Evolutionary conservation across 352 stramenopile genomes (phyloP).

Genomic region (Globisporangium radiosum): DNA sequence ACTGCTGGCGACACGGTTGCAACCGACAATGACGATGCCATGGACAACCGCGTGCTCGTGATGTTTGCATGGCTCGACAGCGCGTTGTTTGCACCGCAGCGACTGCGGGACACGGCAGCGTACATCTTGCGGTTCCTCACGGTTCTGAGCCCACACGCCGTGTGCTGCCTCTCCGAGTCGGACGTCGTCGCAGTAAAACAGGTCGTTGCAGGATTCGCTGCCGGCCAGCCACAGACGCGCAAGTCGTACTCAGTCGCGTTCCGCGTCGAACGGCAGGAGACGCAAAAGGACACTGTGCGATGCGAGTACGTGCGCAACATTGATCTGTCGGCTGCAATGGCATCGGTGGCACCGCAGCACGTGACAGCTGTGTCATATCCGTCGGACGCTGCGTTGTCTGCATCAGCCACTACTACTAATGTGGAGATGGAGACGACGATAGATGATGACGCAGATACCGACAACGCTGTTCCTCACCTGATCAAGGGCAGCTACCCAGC

Average conservation of each 20-base stretch:
- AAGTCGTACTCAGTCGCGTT: slow-evolving; percentile 17
- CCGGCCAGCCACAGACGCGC: not conserved
- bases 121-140: slow-evolving; percentile 59
- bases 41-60: slow-evolving; percentile 17
- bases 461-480: slow-evolving; percentile 6
- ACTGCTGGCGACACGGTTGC: not conserved
- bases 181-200: slow-evolving; percentile 7
- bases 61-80: slow-evolving; percentile 63
- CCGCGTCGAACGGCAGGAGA: slow-evolving; percentile 10
- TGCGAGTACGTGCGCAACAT: slow-evolving; percentile 3
- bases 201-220: slow-evolving; percentile 1
- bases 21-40: not conserved
- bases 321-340: not conserved
- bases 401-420: too few relatives aligned
- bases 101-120: slow-evolving; percentile 57
- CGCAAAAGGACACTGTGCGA: slow-evolving; percentile 8
- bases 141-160: slow-evolving; percentile 9
- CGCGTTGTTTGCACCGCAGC: slow-evolving; percentile 26
- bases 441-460: slow-evolving; percentile 4
- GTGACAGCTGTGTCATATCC: not conserved
- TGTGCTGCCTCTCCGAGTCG: slow-evolving; percentile 11
- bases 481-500: slow-evolving; percentile 37
- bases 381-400: too few relatives aligned
- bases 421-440: too few relatives aligned
- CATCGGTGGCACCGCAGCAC: not conserved